Evolutionary conservation across 1,284 basidiomycete species (phyloP).

Genomic region (Boletus sp.): DNA sequence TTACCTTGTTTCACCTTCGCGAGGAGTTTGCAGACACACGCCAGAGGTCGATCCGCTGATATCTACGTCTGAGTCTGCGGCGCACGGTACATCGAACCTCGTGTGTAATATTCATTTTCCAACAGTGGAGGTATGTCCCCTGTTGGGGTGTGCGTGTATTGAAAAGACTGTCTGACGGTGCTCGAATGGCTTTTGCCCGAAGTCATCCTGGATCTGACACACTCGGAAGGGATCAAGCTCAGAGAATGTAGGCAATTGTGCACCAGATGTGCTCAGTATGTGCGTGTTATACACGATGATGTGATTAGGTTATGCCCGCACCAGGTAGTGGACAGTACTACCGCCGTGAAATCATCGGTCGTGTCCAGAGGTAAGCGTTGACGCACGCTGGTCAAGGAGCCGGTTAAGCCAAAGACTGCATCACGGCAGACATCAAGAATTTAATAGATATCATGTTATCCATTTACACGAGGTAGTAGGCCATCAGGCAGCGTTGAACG

Average conservation of each 20-base stretch:
- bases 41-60: slow-evolving; percentile 59
- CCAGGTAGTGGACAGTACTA: slow-evolving; percentile 68
- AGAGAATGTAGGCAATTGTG: slow-evolving; percentile 46
- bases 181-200: slow-evolving; percentile 82
- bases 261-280: slow-evolving; percentile 74
- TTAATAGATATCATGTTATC: slow-evolving; percentile 22
- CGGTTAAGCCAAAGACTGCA: slow-evolving; percentile 40
- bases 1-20: slow-evolving; percentile 87
- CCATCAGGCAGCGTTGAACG: slow-evolving; percentile 38
- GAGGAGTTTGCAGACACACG: slow-evolving; percentile 76
- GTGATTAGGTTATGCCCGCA: background rate
- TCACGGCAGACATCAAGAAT: slow-evolving; percentile 39
- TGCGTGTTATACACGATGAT: slow-evolving; percentile 34
- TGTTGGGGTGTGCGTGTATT: background rate
- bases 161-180: slow-evolving; percentile 10
- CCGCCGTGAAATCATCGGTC: slow-evolving; percentile 74
- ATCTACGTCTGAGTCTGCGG: slow-evolving; percentile 49
- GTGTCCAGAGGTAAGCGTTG: slow-evolving; percentile 57
- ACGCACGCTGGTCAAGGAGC: slow-evolving; percentile 38
- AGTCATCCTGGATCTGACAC: slow-evolving; percentile 87
- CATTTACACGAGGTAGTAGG: background rate
- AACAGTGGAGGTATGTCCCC: slow-evolving; percentile 75
- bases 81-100: slow-evolving; percentile 78
- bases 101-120: slow-evolving; percentile 83
- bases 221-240: slow-evolving; percentile 58